phyloP scores from a whole-genome alignment of 1,139 yeast species.

The Hansenula lynferdii region DNA sequence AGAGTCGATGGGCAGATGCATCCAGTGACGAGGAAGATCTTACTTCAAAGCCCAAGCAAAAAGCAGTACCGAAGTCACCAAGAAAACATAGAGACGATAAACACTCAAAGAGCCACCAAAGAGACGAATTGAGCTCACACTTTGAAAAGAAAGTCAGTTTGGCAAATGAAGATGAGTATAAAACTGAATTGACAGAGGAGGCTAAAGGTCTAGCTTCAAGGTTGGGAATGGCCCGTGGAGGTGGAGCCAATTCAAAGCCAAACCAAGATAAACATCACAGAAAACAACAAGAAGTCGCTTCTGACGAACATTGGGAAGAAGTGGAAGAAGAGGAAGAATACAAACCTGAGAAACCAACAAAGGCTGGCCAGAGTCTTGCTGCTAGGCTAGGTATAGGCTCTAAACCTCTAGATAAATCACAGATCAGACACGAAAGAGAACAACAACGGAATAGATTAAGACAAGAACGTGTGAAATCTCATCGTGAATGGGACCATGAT shows the following conservation, averaged over 20 bases:
- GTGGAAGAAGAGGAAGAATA: not conserved
- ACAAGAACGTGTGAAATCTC: slow-evolving; percentile 5
- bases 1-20: slow-evolving; percentile 9
- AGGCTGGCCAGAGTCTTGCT: not conserved
- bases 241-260: not conserved
- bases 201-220: slow-evolving; percentile 18
- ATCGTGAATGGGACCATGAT: slow-evolving; percentile 11
- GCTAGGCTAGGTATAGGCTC: not conserved
- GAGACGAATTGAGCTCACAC: not conserved
- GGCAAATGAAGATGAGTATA: slow-evolving; percentile 3
- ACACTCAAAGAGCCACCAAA: slow-evolving; percentile 2
- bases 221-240: slow-evolving; percentile 10
- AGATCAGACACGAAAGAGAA: slow-evolving; percentile 6
- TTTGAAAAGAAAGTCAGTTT: not conserved
- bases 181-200: slow-evolving; percentile 13
- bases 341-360: not conserved
- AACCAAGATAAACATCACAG: not conserved
- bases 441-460: slow-evolving; percentile 8
- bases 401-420: not conserved
- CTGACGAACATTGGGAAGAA: not conserved
- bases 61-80: not conserved
- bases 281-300: not conserved
- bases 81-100: slow-evolving; percentile 1
- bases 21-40: not conserved
- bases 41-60: not conserved